A percentile compares a stretch with the other conserved stretches of the same genome.
Evolutionary conservation across 177 flowering plant species (phyloP).

Genomic region (Vitis hybrid): DNA sequence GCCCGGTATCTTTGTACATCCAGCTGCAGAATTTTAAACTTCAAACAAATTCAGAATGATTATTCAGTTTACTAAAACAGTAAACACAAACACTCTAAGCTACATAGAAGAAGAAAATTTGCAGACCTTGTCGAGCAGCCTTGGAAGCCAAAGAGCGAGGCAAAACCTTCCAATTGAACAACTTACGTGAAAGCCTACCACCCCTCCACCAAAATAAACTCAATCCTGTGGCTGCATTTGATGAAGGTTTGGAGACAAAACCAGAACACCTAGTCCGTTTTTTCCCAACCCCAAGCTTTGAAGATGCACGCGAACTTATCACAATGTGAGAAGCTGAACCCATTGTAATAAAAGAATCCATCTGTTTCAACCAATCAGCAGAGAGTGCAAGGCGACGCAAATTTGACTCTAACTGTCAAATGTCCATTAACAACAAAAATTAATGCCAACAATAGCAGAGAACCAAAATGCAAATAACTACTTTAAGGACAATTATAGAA

Average conservation of each 20-base stretch:
- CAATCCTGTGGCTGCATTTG: constrained; percentile 42
- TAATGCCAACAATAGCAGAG: constrained; percentile 4
- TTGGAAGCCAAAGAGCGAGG: constrained; percentile 64
- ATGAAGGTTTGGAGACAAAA: constrained; percentile 31
- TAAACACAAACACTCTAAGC: constrained; percentile 4
- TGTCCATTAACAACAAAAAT: constrained; percentile 7
- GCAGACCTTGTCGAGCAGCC: constrained; percentile 88
- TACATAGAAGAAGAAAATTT: constrained; percentile 2
- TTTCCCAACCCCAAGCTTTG: constrained; percentile 51
- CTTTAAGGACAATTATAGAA: not conserved
- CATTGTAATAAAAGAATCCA: constrained; percentile 59
- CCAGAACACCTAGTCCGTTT: constrained; percentile 47
- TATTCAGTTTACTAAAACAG: constrained; percentile 19
- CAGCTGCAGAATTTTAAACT: constrained; percentile 66
- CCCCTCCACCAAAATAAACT: constrained; percentile 92
- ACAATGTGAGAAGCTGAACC: constrained; percentile 78
- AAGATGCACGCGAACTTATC: constrained; percentile 45
- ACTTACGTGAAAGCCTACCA: constrained; percentile 71
- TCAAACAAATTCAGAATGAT: constrained; percentile 29
- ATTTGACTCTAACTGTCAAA: constrained; percentile 83
- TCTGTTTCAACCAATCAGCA: constrained; percentile 78
- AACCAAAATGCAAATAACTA: not conserved
- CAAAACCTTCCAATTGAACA: constrained; percentile 80
- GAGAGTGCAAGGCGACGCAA: constrained; percentile 67
- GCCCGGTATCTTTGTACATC: constrained; percentile 72